Conservation (phyloP, 345 rosid species). For the Eucalyptus victrix region DNA sequence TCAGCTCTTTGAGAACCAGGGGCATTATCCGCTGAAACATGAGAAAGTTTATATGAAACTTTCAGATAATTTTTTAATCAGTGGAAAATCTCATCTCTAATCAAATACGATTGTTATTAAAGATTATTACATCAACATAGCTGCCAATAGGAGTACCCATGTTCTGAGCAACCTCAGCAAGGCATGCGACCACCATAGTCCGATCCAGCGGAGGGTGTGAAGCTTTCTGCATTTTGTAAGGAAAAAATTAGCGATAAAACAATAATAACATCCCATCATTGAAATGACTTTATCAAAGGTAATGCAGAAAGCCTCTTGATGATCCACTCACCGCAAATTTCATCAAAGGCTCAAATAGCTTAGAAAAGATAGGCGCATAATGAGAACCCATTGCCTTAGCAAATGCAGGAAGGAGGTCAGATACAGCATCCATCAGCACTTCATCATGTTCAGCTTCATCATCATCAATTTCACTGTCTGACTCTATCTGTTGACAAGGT, state of each 20-base stretch:
- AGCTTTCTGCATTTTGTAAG: constrained; percentile 28
- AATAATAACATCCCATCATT: background rate
- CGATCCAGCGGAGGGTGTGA: constrained; percentile 84
- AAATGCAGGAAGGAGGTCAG: constrained; percentile 97
- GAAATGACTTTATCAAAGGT: background rate
- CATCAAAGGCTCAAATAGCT: constrained; percentile 89
- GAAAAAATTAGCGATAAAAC: background rate
- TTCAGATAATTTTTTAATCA: background rate
- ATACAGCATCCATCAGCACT: constrained; percentile 96
- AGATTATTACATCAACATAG: constrained; percentile 70
- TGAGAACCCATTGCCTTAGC: constrained; percentile 93
- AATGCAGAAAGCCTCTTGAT: background rate
- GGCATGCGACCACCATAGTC: constrained; percentile 97
- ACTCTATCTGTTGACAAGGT: constrained; percentile 67
- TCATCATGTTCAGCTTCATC: constrained; percentile 83
- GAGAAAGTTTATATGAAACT: background rate
- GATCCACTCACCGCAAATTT: constrained; percentile 66
- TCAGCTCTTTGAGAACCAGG: constrained; percentile 76
- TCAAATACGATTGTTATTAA: background rate
- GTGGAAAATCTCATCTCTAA: background rate
- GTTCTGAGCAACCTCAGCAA: constrained; percentile 98
- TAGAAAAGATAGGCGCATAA: constrained; percentile 80
- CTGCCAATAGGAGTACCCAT: constrained; percentile 92
- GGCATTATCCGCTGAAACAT: constrained; percentile 83
- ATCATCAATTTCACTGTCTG: constrained; percentile 77